A percentile compares a stretch with the other conserved stretches of the same genome.
phyloP scores from a whole-genome alignment of 495 filamentous ascomycete species.

The Collariella sp. region DNA sequence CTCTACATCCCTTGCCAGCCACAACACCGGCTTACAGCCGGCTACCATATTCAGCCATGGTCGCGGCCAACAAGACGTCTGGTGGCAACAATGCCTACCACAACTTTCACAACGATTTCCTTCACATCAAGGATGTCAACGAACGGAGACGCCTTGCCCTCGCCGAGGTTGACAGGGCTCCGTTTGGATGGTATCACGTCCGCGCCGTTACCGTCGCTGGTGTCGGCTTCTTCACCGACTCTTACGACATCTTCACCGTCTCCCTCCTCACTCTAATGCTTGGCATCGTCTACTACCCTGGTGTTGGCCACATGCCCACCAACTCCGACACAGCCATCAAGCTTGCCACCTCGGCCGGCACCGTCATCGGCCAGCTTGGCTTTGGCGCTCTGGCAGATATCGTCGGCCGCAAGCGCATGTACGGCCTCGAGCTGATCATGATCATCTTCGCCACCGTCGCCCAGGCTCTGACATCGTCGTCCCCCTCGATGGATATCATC shows the following conservation, averaged over 20 bases:
- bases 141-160: slow-evolving; percentile 63
- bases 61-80: slow-evolving; percentile 34
- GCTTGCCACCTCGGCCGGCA: slow-evolving; percentile 77
- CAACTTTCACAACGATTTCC: slow-evolving; percentile 54
- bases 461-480: slow-evolving; percentile 60
- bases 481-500: slow-evolving; percentile 59
- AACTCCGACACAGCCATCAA: slow-evolving; percentile 76
- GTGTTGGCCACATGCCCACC: slow-evolving; percentile 47
- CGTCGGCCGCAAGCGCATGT: slow-evolving; percentile 75
- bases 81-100: slow-evolving; percentile 62
- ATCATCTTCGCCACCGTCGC: slow-evolving; percentile 81
- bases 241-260: slow-evolving; percentile 67
- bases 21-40: neutral
- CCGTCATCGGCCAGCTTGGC: slow-evolving; percentile 73
- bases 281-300: slow-evolving; percentile 62
- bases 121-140: slow-evolving; percentile 60
- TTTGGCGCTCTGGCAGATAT: slow-evolving; percentile 77
- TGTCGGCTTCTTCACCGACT: slow-evolving; percentile 72
- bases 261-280: slow-evolving; percentile 58
- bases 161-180: slow-evolving; percentile 63
- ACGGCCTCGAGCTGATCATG: slow-evolving; percentile 78
- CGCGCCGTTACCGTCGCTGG: slow-evolving; percentile 65
- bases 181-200: slow-evolving; percentile 69
- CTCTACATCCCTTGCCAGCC: neutral
- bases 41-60: slow-evolving; percentile 10